Evolutionary conservation across 208 protist genomes (phyloP).

Genomic region (Leishmania tarentolae): DNA sequence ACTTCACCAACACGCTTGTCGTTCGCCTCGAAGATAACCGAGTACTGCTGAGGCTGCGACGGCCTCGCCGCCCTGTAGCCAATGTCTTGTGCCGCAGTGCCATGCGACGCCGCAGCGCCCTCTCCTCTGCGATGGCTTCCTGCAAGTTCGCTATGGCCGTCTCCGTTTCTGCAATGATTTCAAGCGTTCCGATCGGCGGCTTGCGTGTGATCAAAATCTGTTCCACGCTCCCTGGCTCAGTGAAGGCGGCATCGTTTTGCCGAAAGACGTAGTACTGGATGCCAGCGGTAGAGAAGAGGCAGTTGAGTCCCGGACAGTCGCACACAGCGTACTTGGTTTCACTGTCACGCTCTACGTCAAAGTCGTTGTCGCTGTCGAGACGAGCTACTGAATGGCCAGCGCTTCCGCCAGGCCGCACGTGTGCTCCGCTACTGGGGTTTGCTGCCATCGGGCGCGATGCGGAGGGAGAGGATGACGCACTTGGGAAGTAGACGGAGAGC

Average conservation of each 20-base stretch:
- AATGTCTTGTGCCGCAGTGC: background rate
- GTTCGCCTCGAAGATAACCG: background rate
- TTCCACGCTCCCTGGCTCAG: conserved; percentile 45
- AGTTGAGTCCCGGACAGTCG: conserved; percentile 59
- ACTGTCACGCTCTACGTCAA: conserved; percentile 18
- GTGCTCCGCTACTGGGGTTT: background rate
- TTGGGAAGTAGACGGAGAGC: conserved; percentile 59
- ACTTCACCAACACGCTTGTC: background rate
- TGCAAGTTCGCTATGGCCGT: conserved; percentile 63
- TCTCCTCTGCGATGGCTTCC: conserved; percentile 74
- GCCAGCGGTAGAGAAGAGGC: conserved; percentile 59
- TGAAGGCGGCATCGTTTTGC: conserved; percentile 56
- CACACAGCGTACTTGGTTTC: conserved; percentile 38
- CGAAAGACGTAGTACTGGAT: conserved; percentile 55
- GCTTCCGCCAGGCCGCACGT: background rate
- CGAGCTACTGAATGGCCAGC: conserved; percentile 5
- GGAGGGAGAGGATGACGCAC: background rate
- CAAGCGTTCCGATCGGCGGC: conserved; percentile 56
- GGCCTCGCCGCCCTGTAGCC: conserved; percentile 6
- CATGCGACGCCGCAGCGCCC: conserved; percentile 43
- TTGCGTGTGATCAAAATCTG: conserved; percentile 71
- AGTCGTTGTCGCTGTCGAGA: conserved; percentile 7
- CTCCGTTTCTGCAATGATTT: conserved; percentile 59
- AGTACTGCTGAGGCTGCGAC: background rate
- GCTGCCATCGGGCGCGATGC: background rate